Conservation (phyloP, 805 yeast genomes). For the Nakazawaea ambrosiae region DNA sequence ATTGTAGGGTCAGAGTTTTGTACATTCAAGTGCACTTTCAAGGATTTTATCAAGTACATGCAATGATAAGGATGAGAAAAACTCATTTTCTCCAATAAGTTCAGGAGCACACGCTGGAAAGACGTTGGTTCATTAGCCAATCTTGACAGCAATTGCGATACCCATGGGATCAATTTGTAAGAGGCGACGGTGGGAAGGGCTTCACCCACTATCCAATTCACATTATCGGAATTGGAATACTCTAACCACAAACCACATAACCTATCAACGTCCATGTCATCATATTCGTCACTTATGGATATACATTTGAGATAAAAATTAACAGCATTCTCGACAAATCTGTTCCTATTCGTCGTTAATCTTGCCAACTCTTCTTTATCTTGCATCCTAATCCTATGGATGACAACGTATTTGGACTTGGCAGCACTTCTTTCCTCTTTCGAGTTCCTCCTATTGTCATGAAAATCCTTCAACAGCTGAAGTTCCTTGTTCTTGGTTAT, state of each 20-base stretch:
- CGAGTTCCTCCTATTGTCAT: constrained; percentile 31
- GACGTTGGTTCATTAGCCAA: constrained; percentile 37
- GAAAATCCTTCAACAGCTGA: constrained; percentile 38
- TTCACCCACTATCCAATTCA: constrained; percentile 35
- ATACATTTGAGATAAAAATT: constrained; percentile 53
- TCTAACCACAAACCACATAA: constrained; percentile 84
- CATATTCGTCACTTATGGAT: constrained; percentile 32
- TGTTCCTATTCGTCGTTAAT: constrained; percentile 29
- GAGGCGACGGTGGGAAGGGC: constrained; percentile 42
- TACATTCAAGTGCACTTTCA: constrained; percentile 37
- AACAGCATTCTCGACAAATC: constrained; percentile 46
- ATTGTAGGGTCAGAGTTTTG: constrained; percentile 30
- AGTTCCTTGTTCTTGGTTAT: constrained; percentile 38
- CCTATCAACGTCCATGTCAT: constrained; percentile 58
- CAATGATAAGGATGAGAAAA: constrained; percentile 67
- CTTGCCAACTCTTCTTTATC: constrained; percentile 39
- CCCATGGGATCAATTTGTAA: constrained; percentile 69
- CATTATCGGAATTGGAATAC: constrained; percentile 34
- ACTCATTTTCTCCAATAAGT: constrained; percentile 40
- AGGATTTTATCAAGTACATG: constrained; percentile 53
- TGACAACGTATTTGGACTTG: constrained; percentile 25
- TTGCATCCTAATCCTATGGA: constrained; percentile 38
- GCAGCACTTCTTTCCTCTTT: constrained; percentile 46
- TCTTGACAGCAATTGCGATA: constrained; percentile 73
- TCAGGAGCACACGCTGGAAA: constrained; percentile 51